phyloP scores from a whole-genome alignment of 1,284 basidiomycete genomes.

The Sporisorium sorghi region DNA sequence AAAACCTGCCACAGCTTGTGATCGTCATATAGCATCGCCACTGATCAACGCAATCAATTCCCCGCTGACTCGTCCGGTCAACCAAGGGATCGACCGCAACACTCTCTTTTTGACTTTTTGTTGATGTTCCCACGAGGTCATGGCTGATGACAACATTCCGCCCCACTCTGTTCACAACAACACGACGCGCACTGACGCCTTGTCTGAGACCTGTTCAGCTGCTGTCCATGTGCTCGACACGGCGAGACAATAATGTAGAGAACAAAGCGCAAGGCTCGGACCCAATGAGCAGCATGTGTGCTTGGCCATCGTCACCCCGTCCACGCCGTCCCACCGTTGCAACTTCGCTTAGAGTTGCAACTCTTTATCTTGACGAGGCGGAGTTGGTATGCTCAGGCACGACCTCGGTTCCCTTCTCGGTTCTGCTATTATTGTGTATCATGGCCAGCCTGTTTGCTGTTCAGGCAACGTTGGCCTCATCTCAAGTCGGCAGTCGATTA shows the following conservation, averaged over 20 bases:
- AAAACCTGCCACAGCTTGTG: neutral
- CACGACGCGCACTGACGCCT: neutral
- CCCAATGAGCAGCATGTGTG: neutral
- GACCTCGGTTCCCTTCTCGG: neutral
- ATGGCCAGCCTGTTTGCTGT: too few relatives aligned
- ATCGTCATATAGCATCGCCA: constrained; percentile 25
- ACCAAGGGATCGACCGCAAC: constrained; percentile 21
- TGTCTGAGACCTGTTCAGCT: constrained; percentile 4
- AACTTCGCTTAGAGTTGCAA: constrained; percentile 3
- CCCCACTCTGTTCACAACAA: neutral
- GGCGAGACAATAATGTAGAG: neutral
- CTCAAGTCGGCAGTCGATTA: neutral
- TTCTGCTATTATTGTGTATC: too few relatives aligned
- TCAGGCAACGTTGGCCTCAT: neutral
- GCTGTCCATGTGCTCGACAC: neutral
- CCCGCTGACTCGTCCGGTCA: constrained; percentile 22
- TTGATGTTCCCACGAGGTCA: constrained; percentile 16
- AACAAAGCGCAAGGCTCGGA: neutral
- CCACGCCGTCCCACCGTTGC: neutral
- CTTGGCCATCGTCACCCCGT: neutral
- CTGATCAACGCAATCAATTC: constrained; percentile 1
- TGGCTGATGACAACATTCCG: neutral
- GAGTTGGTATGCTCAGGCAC: constrained; percentile 19
- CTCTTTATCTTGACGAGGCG: constrained; percentile 4
- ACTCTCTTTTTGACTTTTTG: neutral